Evolutionary conservation across 768 basidiomycete species (phyloP), one percentile per base, ranked within the genome.

Genomic region (Russula earlei): DNA sequence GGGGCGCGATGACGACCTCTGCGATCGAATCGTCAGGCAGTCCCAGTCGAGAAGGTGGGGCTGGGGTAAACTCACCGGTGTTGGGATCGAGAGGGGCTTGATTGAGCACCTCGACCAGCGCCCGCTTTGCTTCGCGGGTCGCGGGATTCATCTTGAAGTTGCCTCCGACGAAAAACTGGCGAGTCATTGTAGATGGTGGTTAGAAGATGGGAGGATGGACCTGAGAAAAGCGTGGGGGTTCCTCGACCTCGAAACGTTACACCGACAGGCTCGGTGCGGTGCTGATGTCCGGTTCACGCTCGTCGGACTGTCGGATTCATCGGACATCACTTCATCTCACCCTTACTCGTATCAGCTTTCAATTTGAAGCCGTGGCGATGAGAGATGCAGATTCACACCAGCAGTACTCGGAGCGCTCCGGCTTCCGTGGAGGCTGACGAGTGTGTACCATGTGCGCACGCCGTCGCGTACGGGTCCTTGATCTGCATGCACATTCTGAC

Each of bases 131-230:
- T 61, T 77, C 76, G 61, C 75, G 75, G 36, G 83, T 79, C 56
- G 75, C 74, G 27, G 88, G 88, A 76, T 97, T 95, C 85, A 98
- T 85, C 78, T 97, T 99, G 82, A 95, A 97, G 80, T 98, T 97
- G 29, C 93, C 91, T 60, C 95, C 95, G 65, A 90, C 92, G 68
- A 96, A 94, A 75, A 94, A 95, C 70, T 82, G 75, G 67, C 91
- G 90, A 59, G 84, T 56, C 88, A 87, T 87, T 37, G 48, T 53
- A 27, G 58, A 20, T 47, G 27, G 25, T 7, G 47, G 57, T 46
- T 33, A 41, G 41, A 33, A 2, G 14, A 33, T 42, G 40, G 8
- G 38, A 5, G 42, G 38, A 3, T n/a, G n/a, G n/a, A n/a, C n/a
- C n/a, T n/a, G n/a, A n/a, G n/a, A 12, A 7, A 47, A 15, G 27